Evolutionary conservation across 345 rosid species (phyloP), one percentile per base, ranked within the genome.

Genomic region (Angophora floribunda): DNA sequence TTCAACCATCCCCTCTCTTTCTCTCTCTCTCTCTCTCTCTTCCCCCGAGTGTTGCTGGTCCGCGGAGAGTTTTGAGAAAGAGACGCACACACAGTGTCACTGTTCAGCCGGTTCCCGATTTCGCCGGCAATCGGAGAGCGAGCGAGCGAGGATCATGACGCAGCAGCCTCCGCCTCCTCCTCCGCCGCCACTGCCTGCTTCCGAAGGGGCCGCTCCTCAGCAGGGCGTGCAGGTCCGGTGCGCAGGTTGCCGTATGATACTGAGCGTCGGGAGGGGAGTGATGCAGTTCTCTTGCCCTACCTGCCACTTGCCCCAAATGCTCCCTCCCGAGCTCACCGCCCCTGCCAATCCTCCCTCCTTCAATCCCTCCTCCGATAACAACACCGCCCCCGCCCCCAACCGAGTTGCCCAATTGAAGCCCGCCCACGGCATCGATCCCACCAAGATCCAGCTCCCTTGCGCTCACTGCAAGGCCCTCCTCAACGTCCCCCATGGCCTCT

Each of bases 401-500:
- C 49, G 88, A 28, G 52, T 75, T 19, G 26, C 80, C 47, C 91
- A 88, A 44, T 86, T 93, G 55, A 93, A 87, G 86, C 94, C 88
- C 13, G 98, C 99, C 0, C 99, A 96, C 65, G 99, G 99, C 87
- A 95, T 97, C 96, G 99, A 97, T 93, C 99, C 98, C 51, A 91
- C 98, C 89, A 97, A 97, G 99, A 96, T 96, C 93, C 99, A 97
- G 90, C 94, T 97, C 75, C 99, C 99, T 19, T 97, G 99, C 89
- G 98, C 96, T 55, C 93, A 95, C 91, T 97, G 99, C 92, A 96
- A 94, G 94, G 99, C 99, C 51, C 93, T 97, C 52, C 95, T 97
- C 88, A 97, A 97, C 90, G 99, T 97, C 21, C 99, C 99, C 4
- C 98, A 96, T 51, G 99, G 99, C 2, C 94, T 97, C 87, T 44